Conservation (phyloP, 2,329 filamentous ascomycete genomes). For the Penicillium sp. region DNA sequence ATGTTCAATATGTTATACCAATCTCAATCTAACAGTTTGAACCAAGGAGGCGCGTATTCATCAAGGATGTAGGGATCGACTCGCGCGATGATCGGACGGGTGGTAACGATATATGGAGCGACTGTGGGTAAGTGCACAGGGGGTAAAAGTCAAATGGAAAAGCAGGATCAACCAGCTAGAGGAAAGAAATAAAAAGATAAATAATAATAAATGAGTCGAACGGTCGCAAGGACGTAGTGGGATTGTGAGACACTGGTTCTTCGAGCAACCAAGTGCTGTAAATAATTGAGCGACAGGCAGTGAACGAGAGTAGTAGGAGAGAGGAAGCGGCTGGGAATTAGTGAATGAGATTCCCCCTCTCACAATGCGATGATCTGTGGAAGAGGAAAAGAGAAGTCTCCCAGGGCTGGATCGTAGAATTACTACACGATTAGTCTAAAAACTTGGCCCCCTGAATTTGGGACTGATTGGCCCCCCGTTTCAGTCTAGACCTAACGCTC, state of each 20-base stretch:
- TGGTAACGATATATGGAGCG: constrained; percentile 2
- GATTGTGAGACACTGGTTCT: constrained; percentile 2
- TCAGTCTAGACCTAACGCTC: constrained; percentile 16
- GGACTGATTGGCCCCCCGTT: constrained; percentile 17
- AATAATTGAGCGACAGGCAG: background rate
- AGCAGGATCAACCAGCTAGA: constrained; percentile 19
- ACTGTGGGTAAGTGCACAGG: background rate
- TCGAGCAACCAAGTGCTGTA: constrained; percentile 1
- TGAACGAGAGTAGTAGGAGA: constrained; percentile 1
- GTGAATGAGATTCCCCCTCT: constrained; percentile 6
- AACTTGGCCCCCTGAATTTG: constrained; percentile 15
- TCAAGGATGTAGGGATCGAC: constrained; percentile 4
- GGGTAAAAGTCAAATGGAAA: background rate
- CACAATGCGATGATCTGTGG: constrained; percentile 4
- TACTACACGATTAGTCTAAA: background rate
- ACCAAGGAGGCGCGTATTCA: constrained; percentile 1
- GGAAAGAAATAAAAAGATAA: background rate
- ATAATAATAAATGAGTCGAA: constrained; percentile 1
- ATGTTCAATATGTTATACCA: background rate
- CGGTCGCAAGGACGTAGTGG: background rate
- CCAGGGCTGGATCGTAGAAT: constrained; percentile 1
- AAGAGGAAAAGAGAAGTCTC: constrained; percentile 10
- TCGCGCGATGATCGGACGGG: constrained; percentile 7
- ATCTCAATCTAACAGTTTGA: background rate
- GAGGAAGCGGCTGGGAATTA: constrained; percentile 1